Evolutionary conservation across 2,329 filamentous ascomycete genomes (phyloP), one percentile per base, ranked within the genome.

Genomic region (Pyricularia sp.): DNA sequence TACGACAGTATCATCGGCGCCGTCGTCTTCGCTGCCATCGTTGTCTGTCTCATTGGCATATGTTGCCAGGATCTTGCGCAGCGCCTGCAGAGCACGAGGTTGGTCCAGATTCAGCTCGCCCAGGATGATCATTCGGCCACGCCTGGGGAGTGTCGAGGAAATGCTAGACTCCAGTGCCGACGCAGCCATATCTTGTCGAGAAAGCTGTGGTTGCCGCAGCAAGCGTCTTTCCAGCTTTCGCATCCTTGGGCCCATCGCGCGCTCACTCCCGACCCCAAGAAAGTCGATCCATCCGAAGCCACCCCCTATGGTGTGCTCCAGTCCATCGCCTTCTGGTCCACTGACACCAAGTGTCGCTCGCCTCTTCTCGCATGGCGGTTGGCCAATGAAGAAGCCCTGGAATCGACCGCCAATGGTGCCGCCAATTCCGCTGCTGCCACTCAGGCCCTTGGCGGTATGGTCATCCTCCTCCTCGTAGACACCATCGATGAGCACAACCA

Each of bases 261-360:
- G 88, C 74, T 96, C 91, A 71, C 91, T 96, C 44, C 93, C 93
- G 1, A 94, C 84, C 6, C 93, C 94, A 1, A 97, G 80, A 72
- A 97, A 99, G 74, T 97, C 94, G 64, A 96, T 92, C 93, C 94
- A 99, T 59, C 94, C 94, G 72, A 97, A 97, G 0, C 90, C 91
- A 66, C 90, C 90, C 31, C 88, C 88, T 57, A 89, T 85, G 53
- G 84, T 86, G 67, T 84, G 80, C 66, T 84, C 82, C 24, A 79
- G 76, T 12, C 82, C 81, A 19, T 63, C 44, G n/a, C 81, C 80
- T 26, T 86, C 83, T 1, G 78, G 81, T 19, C 81, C 83, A 65
- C 81, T 84, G 62, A 89, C 84, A 10, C 93, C 93, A 3, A 97
- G 79, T 0, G 92, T 94, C 13, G 85, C 83, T 62, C 88, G 86